phyloP scores from a whole-genome alignment of 1,284 basidiomycete genomes.

The Coriolopsis trogii region DNA sequence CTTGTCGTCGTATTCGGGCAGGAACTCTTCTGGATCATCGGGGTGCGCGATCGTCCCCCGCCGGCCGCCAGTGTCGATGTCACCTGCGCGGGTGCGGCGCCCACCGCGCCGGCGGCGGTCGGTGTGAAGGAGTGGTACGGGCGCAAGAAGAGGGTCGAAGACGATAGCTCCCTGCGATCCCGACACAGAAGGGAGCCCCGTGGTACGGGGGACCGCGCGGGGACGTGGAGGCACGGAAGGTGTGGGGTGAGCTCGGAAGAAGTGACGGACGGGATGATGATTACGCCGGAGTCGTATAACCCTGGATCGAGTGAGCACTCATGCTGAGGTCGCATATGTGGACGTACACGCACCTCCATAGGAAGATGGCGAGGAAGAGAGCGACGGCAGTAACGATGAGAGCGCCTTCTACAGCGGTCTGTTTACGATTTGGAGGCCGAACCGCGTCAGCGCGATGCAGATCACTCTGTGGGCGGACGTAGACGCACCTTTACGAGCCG shows the following conservation, averaged over 20 bases:
- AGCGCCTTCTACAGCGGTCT: conserved; percentile 20
- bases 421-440: too few species aligned
- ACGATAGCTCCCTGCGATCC: conserved; percentile 11
- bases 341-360: conserved; percentile 19
- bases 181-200: conserved; percentile 12
- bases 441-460: neutral
- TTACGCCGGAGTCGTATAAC: conserved; percentile 11
- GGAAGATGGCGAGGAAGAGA: conserved; percentile 4
- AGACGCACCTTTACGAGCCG: conserved; percentile 18
- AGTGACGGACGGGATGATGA: conserved; percentile 13
- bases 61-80: conserved; percentile 17
- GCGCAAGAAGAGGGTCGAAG: conserved; percentile 11
- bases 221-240: conserved; percentile 12
- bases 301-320: too few species aligned
- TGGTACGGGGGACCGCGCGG: conserved; percentile 21
- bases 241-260: conserved; percentile 13
- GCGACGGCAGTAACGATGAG: conserved; percentile 15
- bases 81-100: conserved; percentile 13
- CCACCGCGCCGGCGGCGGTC: conserved; percentile 7
- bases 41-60: conserved; percentile 18
- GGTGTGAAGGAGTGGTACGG: conserved; percentile 3
- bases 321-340: neutral
- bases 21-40: conserved; percentile 19
- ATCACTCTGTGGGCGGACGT: neutral
- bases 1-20: conserved; percentile 26